A percentile compares a stretch with the other conserved stretches of the same genome.
Evolutionary conservation across 768 basidiomycete species (phyloP).

Genomic region (Xerocomellus intermedius): DNA sequence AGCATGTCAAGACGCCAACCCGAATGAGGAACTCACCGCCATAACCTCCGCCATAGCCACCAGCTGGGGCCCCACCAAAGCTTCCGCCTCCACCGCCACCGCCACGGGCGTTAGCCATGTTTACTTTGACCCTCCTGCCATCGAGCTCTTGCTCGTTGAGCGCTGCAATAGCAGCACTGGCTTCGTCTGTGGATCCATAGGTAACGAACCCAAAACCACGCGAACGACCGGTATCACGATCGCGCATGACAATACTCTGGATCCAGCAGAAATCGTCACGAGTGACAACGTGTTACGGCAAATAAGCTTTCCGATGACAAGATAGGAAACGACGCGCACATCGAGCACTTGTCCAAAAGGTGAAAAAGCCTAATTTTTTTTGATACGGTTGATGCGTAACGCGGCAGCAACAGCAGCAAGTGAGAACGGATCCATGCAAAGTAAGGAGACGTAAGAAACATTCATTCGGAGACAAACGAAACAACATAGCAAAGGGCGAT

Average conservation of each 20-base stretch:
- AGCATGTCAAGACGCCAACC: slow-evolving; percentile 1
- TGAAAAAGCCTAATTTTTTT: slow-evolving; percentile 70
- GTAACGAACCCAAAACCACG: slow-evolving; percentile 98
- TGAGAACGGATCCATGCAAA: slow-evolving; percentile 26
- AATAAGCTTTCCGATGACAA: slow-evolving; percentile 22
- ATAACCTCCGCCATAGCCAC: slow-evolving; percentile 33
- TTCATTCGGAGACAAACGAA: slow-evolving; percentile 33
- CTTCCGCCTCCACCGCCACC: slow-evolving; percentile 45
- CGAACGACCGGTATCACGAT: slow-evolving; percentile 95
- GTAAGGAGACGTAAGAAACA: slow-evolving; percentile 31
- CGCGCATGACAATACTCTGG: slow-evolving; percentile 97
- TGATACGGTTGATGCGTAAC: slow-evolving; percentile 17
- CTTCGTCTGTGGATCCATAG: slow-evolving; percentile 59
- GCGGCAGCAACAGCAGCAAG: slow-evolving; percentile 18
- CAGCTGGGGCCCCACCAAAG: slow-evolving; percentile 29
- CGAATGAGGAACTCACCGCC: slow-evolving; percentile 13
- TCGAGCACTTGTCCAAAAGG: slow-evolving; percentile 81
- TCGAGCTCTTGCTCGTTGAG: slow-evolving; percentile 93
- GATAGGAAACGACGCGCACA: slow-evolving; percentile 64
- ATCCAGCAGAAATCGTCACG: slow-evolving; percentile 34
- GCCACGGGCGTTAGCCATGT: slow-evolving; percentile 75
- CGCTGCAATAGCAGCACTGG: slow-evolving; percentile 67
- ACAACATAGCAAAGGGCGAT: slow-evolving; percentile 46
- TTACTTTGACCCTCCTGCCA: slow-evolving; percentile 87
- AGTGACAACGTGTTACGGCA: slow-evolving; percentile 1